These are phyloP conservation scores for Phytophthora sojae DNA, from an alignment of 352 stramenopile genomes.

Conservation along the genomic window DNA sequence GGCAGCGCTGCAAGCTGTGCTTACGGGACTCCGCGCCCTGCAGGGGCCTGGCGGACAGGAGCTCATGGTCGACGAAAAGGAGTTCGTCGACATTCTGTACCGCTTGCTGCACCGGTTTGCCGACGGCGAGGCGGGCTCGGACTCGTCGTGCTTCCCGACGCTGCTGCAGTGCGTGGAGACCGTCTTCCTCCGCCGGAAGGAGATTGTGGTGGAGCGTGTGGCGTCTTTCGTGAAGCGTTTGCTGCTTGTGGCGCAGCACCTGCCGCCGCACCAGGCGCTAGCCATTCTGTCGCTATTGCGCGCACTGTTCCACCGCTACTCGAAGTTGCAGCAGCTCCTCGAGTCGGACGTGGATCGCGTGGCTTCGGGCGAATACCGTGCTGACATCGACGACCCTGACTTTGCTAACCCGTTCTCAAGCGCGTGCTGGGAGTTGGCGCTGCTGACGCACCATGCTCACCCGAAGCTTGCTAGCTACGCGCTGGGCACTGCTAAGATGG, in stretches of 20 bases:
- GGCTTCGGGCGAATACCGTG: constrained; percentile 92
- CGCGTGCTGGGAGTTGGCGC: constrained; percentile 93
- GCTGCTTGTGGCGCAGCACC: constrained; percentile 89
- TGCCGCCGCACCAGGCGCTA: constrained; percentile 82
- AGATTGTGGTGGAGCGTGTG: constrained; percentile 94
- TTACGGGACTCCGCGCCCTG: constrained; percentile 94
- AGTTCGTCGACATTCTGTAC: constrained; percentile 97
- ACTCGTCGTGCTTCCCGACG: constrained; percentile 66
- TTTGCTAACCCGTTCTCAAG: constrained; percentile 96
- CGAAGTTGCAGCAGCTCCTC: constrained; percentile 93
- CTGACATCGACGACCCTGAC: constrained; percentile 94
- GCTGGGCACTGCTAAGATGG: constrained; percentile 66
- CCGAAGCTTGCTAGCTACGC: constrained; percentile 80
- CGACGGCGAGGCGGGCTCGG: constrained; percentile 57
- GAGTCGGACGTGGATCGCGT: constrained; percentile 97
- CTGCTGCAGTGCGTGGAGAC: constrained; percentile 92
- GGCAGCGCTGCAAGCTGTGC: constrained; percentile 83
- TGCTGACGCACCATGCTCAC: constrained; percentile 89
- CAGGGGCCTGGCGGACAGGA: constrained; percentile 93
- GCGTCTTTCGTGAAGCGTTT: constrained; percentile 96
- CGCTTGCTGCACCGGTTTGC: constrained; percentile 82
- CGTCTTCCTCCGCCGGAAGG: constrained; percentile 94
- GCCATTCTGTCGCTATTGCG: constrained; percentile 91
- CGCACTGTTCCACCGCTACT: constrained; percentile 92
- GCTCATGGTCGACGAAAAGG: constrained; percentile 97